Percentiles rank a stretch among this genome's conserved stretches.
These are phyloP conservation scores for Malassezia slooffiae DNA, from an alignment of 1,284 basidiomycete genomes.

Conservation along the genomic window DNA sequence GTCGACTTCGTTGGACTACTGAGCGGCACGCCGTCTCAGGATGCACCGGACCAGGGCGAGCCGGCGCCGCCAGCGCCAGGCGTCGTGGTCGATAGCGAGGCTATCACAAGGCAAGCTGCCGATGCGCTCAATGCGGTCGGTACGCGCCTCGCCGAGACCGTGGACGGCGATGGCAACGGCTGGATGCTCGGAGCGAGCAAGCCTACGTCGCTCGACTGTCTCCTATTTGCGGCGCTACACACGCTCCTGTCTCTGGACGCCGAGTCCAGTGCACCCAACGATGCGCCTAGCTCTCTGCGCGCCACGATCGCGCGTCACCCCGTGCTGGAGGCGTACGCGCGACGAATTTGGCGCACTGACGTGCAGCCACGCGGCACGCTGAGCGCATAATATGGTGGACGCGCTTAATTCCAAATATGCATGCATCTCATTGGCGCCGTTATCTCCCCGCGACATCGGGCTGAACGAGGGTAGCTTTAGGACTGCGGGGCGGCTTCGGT, in stretches of 20 bases:
- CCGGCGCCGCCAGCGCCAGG: too few species aligned
- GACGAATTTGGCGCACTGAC: too few species aligned
- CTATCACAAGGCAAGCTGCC: constrained; percentile 1
- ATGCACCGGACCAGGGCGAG: background rate
- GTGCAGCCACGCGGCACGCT: too few species aligned
- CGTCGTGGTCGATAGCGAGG: constrained; percentile 1
- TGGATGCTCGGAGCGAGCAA: constrained; percentile 12
- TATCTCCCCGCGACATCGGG: too few species aligned
- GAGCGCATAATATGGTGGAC: too few species aligned
- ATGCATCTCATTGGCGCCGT: too few species aligned
- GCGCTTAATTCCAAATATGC: too few species aligned
- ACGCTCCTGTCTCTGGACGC: constrained; percentile 1
- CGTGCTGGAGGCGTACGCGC: constrained; percentile 1
- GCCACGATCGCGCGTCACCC: background rate
- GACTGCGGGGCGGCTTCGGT: too few species aligned
- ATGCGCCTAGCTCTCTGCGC: background rate
- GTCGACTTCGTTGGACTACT: constrained; percentile 11
- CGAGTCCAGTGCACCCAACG: too few species aligned
- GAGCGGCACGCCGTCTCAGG: constrained; percentile 7
- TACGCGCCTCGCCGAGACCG: constrained; percentile 1
- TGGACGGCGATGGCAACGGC: background rate
- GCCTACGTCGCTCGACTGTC: constrained; percentile 6
- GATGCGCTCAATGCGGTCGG: constrained; percentile 9
- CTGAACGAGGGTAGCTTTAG: too few species aligned
- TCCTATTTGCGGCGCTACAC: constrained; percentile 9